Base-by-base conservation (phyloP, 805 yeast species). In the Zygotorulaspora sp. region DNA sequence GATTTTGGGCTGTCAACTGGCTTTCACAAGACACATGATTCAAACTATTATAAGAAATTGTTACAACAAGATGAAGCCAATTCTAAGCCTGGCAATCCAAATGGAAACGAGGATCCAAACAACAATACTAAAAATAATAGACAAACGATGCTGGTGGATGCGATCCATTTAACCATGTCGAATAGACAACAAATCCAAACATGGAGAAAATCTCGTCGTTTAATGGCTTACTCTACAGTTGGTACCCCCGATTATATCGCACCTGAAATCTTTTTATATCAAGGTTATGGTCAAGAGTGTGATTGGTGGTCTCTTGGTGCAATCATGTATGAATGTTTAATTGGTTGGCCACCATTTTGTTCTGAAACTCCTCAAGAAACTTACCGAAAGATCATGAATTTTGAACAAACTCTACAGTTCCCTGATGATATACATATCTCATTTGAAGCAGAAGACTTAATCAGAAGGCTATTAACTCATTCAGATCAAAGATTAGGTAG, bases 251-350 rank as follows among this genome's bases (percentile, higher is more conserved):
- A 88, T 61, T 88, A 88, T 59, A 88, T 88, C 62, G 96, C 96
- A 1, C 97, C 97, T 0, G 97, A 88, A 59, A 89, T 88, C 44
- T 88, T 88, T 53, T 70, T 86, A 32, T 87, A 87, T 52, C 92
- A 88, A 66, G 97, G 97, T 4, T 88, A 88, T 62, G 95, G 96
- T 9, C 95, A 87, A 65, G 96, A 88, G 58, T 88, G 97, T 65
- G 97, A 88, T 62, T 88, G 97, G 97, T 88, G 97, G 97, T 83
- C 95, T 6, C 65, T 88, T 30, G 97, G 97, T 20, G 95, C 96
- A 1, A 88, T 88, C 57, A 89, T 88, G 97, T 88, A 83, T 63
- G 97, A 88, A 70, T 88, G 97, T 67, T 67, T 88, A 45, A 84
- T 88, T 43, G 97, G 97, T 21, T 88, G 96, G 95, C 96, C 97